Evolutionary conservation across 768 basidiomycete species (phyloP).

Genomic region (Hygrophoropsis aurantiaca): DNA sequence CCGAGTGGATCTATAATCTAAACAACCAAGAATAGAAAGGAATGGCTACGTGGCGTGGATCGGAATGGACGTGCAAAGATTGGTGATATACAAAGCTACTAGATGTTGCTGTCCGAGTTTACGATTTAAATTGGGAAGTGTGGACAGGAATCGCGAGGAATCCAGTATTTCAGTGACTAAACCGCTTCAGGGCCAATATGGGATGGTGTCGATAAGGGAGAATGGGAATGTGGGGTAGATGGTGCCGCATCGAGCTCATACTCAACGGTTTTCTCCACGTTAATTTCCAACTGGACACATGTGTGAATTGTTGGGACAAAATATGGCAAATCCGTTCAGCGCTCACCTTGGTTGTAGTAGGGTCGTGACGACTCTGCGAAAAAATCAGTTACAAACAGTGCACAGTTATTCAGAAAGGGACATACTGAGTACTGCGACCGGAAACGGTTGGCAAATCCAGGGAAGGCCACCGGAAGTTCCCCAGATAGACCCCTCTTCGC

Average conservation of each 20-base stretch:
- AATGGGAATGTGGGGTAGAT: neutral
- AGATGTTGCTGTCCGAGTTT: neutral
- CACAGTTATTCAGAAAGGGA: neutral
- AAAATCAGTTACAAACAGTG: neutral
- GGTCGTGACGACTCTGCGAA: constrained; percentile 12
- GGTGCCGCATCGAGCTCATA: constrained; percentile 15
- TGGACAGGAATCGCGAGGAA: neutral
- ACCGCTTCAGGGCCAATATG: neutral
- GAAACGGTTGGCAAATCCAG: constrained; percentile 20
- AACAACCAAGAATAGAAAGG: neutral
- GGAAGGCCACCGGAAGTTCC: constrained; percentile 25
- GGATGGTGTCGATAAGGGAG: neutral
- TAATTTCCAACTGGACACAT: constrained; percentile 24
- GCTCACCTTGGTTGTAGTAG: constrained; percentile 18
- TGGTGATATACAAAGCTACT: too few species aligned
- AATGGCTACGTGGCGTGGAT: neutral
- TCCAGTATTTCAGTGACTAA: neutral
- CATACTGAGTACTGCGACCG: constrained; percentile 14
- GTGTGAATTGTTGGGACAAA: neutral
- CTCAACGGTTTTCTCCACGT: constrained; percentile 27
- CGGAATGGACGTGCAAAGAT: too few species aligned
- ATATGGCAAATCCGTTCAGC: neutral
- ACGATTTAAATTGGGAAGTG: neutral
- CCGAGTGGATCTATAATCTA: too few species aligned
- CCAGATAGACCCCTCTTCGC: constrained; percentile 25